Base-by-base conservation (phyloP, 2,329 filamentous ascomycete species). In the Venturia aucupariae region DNA sequence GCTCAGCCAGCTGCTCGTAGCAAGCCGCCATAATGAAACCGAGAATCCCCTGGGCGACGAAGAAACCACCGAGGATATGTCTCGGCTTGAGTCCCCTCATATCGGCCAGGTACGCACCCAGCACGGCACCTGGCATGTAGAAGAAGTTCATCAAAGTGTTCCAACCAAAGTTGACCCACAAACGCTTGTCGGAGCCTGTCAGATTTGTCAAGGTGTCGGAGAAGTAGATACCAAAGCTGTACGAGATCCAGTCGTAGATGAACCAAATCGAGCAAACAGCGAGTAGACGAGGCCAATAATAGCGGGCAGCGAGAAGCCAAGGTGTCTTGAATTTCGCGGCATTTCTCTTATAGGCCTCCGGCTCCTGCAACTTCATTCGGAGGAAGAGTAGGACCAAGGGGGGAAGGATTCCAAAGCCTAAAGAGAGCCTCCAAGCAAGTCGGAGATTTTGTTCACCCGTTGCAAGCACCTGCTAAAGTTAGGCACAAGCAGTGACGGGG, bases 81-180 rank as follows among this genome's bases (percentile, higher is more conserved):
- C 87, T 86, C 0, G 92, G 91, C 0, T 92, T 92, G 62, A 95
- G 78, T 77, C 82, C 86, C 4, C 71, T 72, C n/a, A 74, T 17
- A 75, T 97, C 92, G 30, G 86, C 88, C 7, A 89, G 78, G 65
- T 89, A 89, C 0, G 90, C 89, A 27, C 92, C 92, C 3, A 89
- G 75, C 62, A 92, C 80, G 30, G 90, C 89, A 1, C 92, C 92
- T 0, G 91, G 92, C 61, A 95, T 82, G 75, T 95, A 95, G 75
- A 96, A 96, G 67, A 91, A 78, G 74, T 93, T 96, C 78, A 95
- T 86, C 48, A 96, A 82, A 0, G 89, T 91, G 72, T 90, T 92
- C 91, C 91, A 96, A 46, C 91, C 92, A 66, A 96, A 92, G 13
- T 86, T 78, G 67, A 88, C 89, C 71, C 90, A 93, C 1, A 96